These are phyloP conservation scores for Mycena sp. DNA, from an alignment of 1,284 basidiomycete species.

Conservation along the genomic window DNA sequence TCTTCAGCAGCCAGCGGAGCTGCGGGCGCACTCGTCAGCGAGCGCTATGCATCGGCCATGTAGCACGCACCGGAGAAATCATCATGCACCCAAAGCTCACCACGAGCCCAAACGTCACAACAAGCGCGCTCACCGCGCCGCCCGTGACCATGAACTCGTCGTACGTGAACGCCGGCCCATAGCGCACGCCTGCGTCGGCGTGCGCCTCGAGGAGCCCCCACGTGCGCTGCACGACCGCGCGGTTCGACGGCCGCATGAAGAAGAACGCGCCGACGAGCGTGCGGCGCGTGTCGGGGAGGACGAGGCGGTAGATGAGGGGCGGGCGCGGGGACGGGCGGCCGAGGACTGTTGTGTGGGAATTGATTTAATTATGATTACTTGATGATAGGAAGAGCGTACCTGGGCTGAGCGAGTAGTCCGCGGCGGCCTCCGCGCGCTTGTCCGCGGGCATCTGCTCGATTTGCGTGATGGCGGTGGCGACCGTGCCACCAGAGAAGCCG, in stretches of 20 bases:
- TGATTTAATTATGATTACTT: background rate
- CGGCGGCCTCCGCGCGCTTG: conserved; percentile 43
- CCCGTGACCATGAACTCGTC: conserved; percentile 72
- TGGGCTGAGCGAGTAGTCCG: conserved; percentile 66
- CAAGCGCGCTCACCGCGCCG: conserved; percentile 8
- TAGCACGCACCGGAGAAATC: conserved; percentile 34
- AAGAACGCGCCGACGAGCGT: conserved; percentile 65
- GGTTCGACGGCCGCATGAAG: conserved; percentile 72
- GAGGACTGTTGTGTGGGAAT: conserved; percentile 43
- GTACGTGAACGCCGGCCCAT: conserved; percentile 78
- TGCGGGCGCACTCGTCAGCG: conserved; percentile 36
- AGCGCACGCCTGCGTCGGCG: conserved; percentile 46
- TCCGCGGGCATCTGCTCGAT: conserved; percentile 59
- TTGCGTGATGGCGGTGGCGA: conserved; percentile 60
- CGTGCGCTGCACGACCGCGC: conserved; percentile 79
- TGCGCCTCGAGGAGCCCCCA: conserved; percentile 73
- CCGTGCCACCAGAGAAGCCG: conserved; percentile 76
- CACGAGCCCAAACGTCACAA: conserved; percentile 49
- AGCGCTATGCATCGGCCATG: conserved; percentile 2
- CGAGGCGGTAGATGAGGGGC: conserved; percentile 58
- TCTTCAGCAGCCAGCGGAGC: conserved; percentile 64
- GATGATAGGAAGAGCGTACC: conserved; percentile 44
- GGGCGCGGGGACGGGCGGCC: conserved; percentile 50
- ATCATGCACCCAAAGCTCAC: conserved; percentile 48
- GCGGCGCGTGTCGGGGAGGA: conserved; percentile 49